Evolutionary conservation across 1,284 basidiomycete species (phyloP).

Genomic region (Ustilago nuda): DNA sequence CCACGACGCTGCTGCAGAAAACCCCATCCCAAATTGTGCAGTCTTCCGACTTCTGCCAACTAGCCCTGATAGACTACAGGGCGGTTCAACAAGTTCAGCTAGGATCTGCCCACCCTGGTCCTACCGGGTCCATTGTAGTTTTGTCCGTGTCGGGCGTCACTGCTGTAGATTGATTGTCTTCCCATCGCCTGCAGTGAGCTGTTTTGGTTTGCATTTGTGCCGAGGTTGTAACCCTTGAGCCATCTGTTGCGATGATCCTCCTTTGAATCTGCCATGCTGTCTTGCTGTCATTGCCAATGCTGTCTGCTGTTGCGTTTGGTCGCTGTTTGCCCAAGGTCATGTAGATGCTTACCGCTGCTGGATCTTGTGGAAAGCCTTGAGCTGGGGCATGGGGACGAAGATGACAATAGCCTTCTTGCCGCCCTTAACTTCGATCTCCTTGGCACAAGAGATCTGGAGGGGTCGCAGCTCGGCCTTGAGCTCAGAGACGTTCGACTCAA

Average conservation of each 20-base stretch:
- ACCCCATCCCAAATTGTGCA: no score
- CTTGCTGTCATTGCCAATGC: not conserved
- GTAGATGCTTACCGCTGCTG: constrained; percentile 84
- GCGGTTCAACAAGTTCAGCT: not conserved
- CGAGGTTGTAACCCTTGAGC: not conserved
- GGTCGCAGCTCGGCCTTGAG: constrained; percentile 94
- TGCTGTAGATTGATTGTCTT: not conserved
- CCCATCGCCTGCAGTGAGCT: not conserved
- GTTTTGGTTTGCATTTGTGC: not conserved
- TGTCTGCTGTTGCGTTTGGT: constrained; percentile 19
- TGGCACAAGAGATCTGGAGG: constrained; percentile 96
- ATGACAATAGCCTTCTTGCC: constrained; percentile 97
- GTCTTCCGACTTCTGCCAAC: not conserved
- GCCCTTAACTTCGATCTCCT: constrained; percentile 98
- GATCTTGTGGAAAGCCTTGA: constrained; percentile 99
- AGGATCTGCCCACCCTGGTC: no score
- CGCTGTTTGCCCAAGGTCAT: not conserved
- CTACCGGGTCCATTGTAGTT: no score
- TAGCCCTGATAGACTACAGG: no score
- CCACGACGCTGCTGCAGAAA: constrained; percentile 2
- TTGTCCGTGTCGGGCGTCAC: no score
- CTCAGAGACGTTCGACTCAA: constrained; percentile 97
- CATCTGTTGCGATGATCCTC: not conserved
- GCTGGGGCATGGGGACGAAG: constrained; percentile 96
- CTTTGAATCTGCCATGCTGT: not conserved